Conservation (phyloP, 2,329 filamentous ascomycete genomes). For the Colletotrichum echinochloae region DNA sequence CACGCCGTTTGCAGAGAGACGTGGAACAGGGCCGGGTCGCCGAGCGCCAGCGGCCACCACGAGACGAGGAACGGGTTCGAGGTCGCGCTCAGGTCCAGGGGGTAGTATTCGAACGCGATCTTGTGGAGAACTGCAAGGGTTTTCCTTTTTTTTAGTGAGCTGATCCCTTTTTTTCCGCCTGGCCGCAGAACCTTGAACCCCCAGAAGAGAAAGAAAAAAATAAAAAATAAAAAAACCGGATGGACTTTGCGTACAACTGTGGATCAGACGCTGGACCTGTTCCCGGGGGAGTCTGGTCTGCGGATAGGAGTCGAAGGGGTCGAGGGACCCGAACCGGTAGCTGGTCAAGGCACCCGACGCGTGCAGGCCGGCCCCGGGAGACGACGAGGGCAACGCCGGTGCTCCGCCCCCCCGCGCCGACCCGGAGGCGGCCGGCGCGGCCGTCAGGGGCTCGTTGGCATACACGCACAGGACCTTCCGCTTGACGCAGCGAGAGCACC, state of each 20-base stretch:
- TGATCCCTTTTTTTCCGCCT: constrained; percentile 2
- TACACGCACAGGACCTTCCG: constrained; percentile 62
- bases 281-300: constrained; percentile 61
- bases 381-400: background rate
- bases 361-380: constrained; percentile 5
- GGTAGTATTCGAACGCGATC: constrained; percentile 71
- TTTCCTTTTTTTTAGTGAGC: constrained; percentile 41
- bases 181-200: background rate
- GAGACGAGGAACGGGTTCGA: constrained; percentile 70
- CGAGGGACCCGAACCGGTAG: constrained; percentile 54
- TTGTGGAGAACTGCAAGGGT: constrained; percentile 62
- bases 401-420: constrained; percentile 6
- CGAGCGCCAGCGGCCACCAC: constrained; percentile 70
- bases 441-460: constrained; percentile 63
- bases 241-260: constrained; percentile 59
- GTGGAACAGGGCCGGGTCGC: constrained; percentile 68
- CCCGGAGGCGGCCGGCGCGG: constrained; percentile 30
- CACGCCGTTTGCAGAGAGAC: constrained; percentile 70
- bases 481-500: constrained; percentile 66
- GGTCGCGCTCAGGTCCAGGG: constrained; percentile 62
- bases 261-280: constrained; percentile 67
- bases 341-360: constrained; percentile 41
- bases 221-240: background rate
- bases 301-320: constrained; percentile 70
- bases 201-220: too few species aligned